Evolutionary conservation across 805 yeast genomes (phyloP).

Genomic region (Candida methanosorbosa): DNA sequence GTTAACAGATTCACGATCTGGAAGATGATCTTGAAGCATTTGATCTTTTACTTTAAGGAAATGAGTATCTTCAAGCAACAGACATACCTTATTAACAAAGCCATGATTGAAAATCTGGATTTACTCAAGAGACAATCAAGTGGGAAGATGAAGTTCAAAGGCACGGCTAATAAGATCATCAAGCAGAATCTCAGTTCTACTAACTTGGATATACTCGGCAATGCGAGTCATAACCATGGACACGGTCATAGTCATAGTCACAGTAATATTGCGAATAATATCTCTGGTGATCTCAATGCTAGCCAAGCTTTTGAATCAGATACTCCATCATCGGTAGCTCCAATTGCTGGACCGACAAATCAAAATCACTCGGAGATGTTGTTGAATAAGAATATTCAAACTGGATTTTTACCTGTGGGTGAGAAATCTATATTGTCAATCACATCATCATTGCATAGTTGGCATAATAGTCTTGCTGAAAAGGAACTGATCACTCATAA

Average conservation of each 20-base stretch:
- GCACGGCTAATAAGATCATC: constrained; percentile 10
- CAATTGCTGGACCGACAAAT: neutral
- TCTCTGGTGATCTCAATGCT: neutral
- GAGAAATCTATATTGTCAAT: constrained; percentile 29
- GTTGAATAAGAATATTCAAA: constrained; percentile 39
- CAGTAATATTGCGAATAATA: neutral
- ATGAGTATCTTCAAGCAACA: constrained; percentile 43
- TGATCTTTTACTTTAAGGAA: constrained; percentile 43
- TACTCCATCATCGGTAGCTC: too few relatives aligned
- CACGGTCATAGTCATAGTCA: neutral
- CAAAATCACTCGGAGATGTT: neutral
- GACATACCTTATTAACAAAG: constrained; percentile 35
- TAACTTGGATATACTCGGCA: neutral
- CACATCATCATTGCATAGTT: constrained; percentile 21
- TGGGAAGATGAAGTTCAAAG: constrained; percentile 11
- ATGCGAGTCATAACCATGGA: neutral
- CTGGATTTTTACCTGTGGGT: constrained; percentile 29
- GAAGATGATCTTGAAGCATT: constrained; percentile 45
- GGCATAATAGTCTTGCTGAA: constrained; percentile 25
- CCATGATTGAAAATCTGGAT: constrained; percentile 36
- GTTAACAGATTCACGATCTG: constrained; percentile 50
- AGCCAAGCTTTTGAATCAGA: neutral
- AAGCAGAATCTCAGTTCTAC: constrained; percentile 13
- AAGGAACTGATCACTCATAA: constrained; percentile 43
- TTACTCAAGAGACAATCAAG: constrained; percentile 19